Base-by-base conservation (phyloP, 805 yeast genomes). In the Saturnispora ahearnii region DNA sequence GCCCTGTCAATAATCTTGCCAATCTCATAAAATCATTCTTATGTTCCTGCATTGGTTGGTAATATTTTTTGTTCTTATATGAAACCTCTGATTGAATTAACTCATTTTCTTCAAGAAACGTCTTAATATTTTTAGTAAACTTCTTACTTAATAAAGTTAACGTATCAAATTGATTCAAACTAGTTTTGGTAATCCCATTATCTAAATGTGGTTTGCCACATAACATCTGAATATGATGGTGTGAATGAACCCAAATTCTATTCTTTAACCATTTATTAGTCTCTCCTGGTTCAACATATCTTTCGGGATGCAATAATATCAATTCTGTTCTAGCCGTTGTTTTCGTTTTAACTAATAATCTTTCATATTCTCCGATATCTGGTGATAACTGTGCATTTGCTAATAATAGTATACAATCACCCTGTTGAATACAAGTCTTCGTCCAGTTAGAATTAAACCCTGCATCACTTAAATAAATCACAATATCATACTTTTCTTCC, bases 171-270 rank as follows among this genome's bases (percentile, higher is more conserved):
- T 60, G 54, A 3, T 49, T 44, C 2, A 46, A 28, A 31, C 52
- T 22, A 33, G 42, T 49, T 51, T 42, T 56, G 34, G 3, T 33
- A 22, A 44, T 34, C 5, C 15, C 45, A 15, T 32, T 49, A 24
- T 32, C 47, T 15, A 50, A 38, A 18, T 45, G 48, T 4, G 45
- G 33, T 13, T 52, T 41, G 3, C 49, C 42, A 41, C 61, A 56
- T 12, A 57, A 50, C 79, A 90, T 81, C 57, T 87, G 95, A 12
- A 91, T 78, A 63, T 91, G 98, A 62, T 93, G 97, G 61, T 91
- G 96, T 0, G 88, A 80, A 55, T 87, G 87, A 3, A 93, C 88
- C 98, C 98, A 93, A 2, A 81, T 76, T 54, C 99, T 71, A 52
- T 78, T 79, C 58, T 84, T 85, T 45, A 93, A 71, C 98, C 98